A percentile compares a stretch with the other conserved stretches of the same genome.
Evolutionary conservation across 345 rosid genomes (phyloP).

Genomic region (Moricandia moricandioides): DNA sequence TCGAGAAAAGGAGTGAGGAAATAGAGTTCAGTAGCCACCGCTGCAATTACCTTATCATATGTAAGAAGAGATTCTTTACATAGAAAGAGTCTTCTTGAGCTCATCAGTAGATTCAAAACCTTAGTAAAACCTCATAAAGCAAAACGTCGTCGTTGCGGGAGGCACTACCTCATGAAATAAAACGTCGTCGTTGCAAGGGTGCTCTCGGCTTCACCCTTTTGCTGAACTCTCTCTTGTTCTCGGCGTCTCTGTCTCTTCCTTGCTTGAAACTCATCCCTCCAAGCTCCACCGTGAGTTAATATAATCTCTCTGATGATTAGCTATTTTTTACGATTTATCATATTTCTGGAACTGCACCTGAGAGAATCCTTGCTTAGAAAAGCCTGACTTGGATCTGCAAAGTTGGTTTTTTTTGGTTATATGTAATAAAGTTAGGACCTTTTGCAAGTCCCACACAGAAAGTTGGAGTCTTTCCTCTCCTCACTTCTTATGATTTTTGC

Average conservation of each 20-base stretch:
- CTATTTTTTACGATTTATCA: too few species aligned
- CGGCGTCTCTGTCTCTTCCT: not conserved
- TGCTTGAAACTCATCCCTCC: not conserved
- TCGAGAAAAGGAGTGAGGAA: not conserved
- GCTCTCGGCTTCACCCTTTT: not conserved
- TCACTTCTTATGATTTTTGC: not conserved
- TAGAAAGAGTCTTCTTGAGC: too few species aligned
- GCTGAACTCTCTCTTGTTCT: not conserved
- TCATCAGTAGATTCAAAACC: too few species aligned
- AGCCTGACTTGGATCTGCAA: not conserved
- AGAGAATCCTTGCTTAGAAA: not conserved
- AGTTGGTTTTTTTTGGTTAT: not conserved
- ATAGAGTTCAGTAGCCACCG: not conserved
- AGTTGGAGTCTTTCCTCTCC: not conserved
- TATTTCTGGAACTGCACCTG: too few species aligned
- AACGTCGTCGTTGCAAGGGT: not conserved
- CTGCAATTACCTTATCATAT: not conserved
- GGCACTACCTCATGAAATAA: not conserved
- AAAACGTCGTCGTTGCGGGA: too few species aligned
- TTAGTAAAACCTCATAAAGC: too few species aligned
- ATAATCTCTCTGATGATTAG: not conserved
- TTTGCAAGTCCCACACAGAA: not conserved
- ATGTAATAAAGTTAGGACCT: not conserved
- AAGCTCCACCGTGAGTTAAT: conserved; percentile 7
- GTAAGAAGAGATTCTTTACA: too few species aligned